phyloP scores from a whole-genome alignment of 2,329 filamentous ascomycete species.

The Colletotrichum sp. region DNA sequence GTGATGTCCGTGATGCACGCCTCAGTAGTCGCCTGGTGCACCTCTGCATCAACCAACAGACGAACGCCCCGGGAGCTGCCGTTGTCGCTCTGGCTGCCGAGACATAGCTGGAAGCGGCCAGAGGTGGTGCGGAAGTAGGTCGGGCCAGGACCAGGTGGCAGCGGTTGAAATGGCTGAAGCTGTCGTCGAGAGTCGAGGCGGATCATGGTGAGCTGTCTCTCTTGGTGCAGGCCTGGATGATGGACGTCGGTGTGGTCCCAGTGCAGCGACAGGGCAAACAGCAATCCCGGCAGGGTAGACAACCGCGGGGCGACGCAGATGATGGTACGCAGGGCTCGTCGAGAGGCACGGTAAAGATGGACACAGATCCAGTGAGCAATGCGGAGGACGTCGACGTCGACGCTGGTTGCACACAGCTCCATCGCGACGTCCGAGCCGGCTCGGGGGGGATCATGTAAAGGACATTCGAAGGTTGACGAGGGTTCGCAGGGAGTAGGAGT shows the following conservation, averaged over 20 bases:
- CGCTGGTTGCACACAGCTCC: background rate
- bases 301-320: background rate
- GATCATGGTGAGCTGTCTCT: background rate
- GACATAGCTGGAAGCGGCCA: conserved; percentile 1
- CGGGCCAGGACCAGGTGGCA: background rate
- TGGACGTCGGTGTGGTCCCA: background rate
- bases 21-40: background rate
- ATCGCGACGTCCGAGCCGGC: background rate
- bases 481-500: background rate
- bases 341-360: background rate
- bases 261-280: background rate
- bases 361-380: background rate
- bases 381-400: background rate
- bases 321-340: background rate
- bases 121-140: background rate
- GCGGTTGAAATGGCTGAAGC: background rate
- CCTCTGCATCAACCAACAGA: background rate
- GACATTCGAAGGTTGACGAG: background rate
- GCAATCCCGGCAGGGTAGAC: background rate
- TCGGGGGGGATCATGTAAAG: background rate
- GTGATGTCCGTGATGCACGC: background rate
- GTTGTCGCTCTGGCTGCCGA: background rate
- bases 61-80: background rate
- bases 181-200: background rate
- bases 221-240: background rate